Evolutionary conservation across 2,329 filamentous ascomycete genomes (phyloP).

Genomic region (Meredithiella fracta): DNA sequence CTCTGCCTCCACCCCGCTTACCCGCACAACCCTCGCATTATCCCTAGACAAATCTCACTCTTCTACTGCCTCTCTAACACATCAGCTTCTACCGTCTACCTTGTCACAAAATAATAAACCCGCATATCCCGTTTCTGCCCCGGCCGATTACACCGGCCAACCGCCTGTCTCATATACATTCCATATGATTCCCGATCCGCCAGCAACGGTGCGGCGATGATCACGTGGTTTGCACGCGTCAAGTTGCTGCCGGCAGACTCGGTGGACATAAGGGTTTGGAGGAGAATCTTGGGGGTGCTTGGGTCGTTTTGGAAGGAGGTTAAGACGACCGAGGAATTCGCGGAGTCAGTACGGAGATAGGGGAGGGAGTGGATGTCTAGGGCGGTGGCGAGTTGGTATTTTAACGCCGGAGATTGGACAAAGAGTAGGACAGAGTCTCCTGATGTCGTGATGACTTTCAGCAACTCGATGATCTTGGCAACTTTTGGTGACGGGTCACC

Average conservation of each 20-base stretch:
- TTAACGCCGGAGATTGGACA: slow-evolving; percentile 21
- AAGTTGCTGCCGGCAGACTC: slow-evolving; percentile 28
- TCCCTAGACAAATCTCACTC: neutral
- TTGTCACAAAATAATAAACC: slow-evolving; percentile 26
- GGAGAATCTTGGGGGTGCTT: slow-evolving; percentile 17
- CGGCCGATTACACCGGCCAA: slow-evolving; percentile 24
- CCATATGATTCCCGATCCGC: slow-evolving; percentile 21
- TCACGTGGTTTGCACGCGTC: slow-evolving; percentile 26
- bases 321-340: neutral
- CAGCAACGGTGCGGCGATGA: slow-evolving; percentile 24
- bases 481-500: slow-evolving; percentile 16
- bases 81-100: slow-evolving; percentile 26
- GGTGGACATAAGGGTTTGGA: slow-evolving; percentile 24
- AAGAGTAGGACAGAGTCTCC: slow-evolving; percentile 23
- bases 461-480: slow-evolving; percentile 16
- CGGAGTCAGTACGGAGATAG: slow-evolving; percentile 8
- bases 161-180: slow-evolving; percentile 25
- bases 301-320: slow-evolving; percentile 10
- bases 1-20: neutral
- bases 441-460: slow-evolving; percentile 2
- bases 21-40: neutral
- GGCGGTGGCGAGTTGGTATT: slow-evolving; percentile 15
- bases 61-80: slow-evolving; percentile 21
- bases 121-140: slow-evolving; percentile 25
- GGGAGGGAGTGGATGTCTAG: neutral